Evolutionary conservation across 1,284 basidiomycete species (phyloP).

Genomic region (Chalciporus sp.): DNA sequence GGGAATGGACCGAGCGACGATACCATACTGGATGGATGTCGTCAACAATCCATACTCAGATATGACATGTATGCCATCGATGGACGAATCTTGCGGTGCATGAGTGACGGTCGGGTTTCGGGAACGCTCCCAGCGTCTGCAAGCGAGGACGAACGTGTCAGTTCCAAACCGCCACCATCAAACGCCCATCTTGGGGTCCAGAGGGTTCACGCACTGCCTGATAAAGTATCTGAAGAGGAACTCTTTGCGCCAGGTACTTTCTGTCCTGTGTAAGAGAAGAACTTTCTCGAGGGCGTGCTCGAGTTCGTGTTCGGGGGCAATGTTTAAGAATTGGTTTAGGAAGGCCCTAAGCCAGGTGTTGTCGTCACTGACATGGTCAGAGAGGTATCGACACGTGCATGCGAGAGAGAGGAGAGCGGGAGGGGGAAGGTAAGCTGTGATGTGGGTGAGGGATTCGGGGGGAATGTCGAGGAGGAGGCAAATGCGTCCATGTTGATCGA

Average conservation of each 20-base stretch:
- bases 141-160: not conserved
- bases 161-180: not conserved
- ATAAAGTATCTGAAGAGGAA: conserved; percentile 58
- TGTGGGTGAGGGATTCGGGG: conserved; percentile 74
- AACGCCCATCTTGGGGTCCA: not conserved
- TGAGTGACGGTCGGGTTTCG: conserved; percentile 63
- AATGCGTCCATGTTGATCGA: conserved; percentile 51
- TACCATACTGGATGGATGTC: conserved; percentile 69
- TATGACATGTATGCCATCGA: conserved; percentile 62
- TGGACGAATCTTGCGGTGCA: conserved; percentile 56
- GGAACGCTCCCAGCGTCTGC: conserved; percentile 74
- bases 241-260: conserved; percentile 69
- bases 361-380: conserved; percentile 73
- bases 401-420: conserved; percentile 61
- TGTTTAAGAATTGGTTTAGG: conserved; percentile 66
- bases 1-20: conserved; percentile 75
- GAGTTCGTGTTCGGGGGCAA: conserved; percentile 61
- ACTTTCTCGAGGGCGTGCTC: conserved; percentile 37
- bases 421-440: conserved; percentile 79
- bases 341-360: conserved; percentile 87
- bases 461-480: conserved; percentile 58
- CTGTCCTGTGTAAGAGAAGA: conserved; percentile 58
- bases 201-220: conserved; percentile 46
- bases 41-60: conserved; percentile 60
- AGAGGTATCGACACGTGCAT: conserved; percentile 56